Conservation (phyloP, 2,329 filamentous ascomycete species). For the Talaromyces sp. region DNA sequence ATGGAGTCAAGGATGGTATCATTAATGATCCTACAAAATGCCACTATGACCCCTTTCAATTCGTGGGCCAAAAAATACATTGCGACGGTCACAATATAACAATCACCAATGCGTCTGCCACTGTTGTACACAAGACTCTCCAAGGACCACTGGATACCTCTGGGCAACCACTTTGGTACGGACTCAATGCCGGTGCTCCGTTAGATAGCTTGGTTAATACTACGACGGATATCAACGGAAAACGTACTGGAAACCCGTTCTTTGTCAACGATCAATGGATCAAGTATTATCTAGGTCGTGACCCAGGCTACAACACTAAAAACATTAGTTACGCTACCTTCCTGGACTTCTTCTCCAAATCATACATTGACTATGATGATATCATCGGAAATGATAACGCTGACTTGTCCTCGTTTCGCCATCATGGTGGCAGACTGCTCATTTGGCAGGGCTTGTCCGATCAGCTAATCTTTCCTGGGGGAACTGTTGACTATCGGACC, state of each 20-base stretch:
- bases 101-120: constrained; percentile 23
- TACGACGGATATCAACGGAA: constrained; percentile 15
- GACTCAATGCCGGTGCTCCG: constrained; percentile 21
- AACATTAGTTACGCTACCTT: constrained; percentile 24
- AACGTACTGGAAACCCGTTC: constrained; percentile 22
- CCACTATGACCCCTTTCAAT: constrained; percentile 19
- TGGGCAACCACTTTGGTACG: constrained; percentile 27
- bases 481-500: constrained; percentile 33
- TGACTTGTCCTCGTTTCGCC: constrained; percentile 32
- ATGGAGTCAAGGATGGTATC: constrained; percentile 30
- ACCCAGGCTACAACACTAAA: constrained; percentile 23
- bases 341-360: constrained; percentile 18
- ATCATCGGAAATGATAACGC: constrained; percentile 33
- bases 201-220: constrained; percentile 23
- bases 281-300: constrained; percentile 24
- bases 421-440: constrained; percentile 36
- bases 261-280: constrained; percentile 29
- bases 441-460: constrained; percentile 39
- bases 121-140: constrained; percentile 26
- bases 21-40: constrained; percentile 12
- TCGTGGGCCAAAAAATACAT: constrained; percentile 14
- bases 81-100: constrained; percentile 14
- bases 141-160: constrained; percentile 18
- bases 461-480: constrained; percentile 31
- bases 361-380: constrained; percentile 23